phyloP scores from a whole-genome alignment of 2,329 filamentous ascomycete species.

The Aspergillus sp. region DNA sequence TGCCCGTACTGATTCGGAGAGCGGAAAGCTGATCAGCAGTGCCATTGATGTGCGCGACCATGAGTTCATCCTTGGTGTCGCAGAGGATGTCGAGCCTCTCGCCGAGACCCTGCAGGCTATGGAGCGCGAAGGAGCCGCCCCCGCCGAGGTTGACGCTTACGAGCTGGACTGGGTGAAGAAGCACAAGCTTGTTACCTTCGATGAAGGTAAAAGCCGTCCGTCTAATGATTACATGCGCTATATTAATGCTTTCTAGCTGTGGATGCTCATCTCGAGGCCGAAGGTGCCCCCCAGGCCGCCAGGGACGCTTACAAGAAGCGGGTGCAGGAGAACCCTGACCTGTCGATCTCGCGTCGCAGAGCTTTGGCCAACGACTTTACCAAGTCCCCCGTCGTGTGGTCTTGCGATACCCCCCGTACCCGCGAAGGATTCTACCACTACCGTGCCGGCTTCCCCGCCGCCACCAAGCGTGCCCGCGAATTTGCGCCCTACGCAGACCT shows the following conservation, averaged over 20 bases:
- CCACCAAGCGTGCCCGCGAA: slow-evolving; percentile 88
- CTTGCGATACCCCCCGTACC: slow-evolving; percentile 88
- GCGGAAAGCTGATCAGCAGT: slow-evolving; percentile 83
- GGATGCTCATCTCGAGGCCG: slow-evolving; percentile 66
- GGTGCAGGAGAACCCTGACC: slow-evolving; percentile 64
- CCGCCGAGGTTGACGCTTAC: slow-evolving; percentile 78
- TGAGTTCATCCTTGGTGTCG: slow-evolving; percentile 89
- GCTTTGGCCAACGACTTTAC: slow-evolving; percentile 67
- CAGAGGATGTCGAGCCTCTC: slow-evolving; percentile 74
- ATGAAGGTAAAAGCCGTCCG: slow-evolving; percentile 59
- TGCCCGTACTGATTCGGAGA: slow-evolving; percentile 92
- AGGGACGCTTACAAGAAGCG: slow-evolving; percentile 67
- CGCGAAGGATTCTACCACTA: slow-evolving; percentile 67
- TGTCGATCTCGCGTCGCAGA: slow-evolving; percentile 76
- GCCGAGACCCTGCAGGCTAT: slow-evolving; percentile 87
- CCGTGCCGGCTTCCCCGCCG: slow-evolving; percentile 73
- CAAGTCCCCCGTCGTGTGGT: slow-evolving; percentile 72
- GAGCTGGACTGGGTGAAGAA: slow-evolving; percentile 86
- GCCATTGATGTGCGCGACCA: slow-evolving; percentile 93
- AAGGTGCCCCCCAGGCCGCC: slow-evolving; percentile 62
- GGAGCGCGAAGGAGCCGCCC: slow-evolving; percentile 75
- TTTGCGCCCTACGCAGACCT: slow-evolving; percentile 93
- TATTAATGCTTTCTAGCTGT: slow-evolving; percentile 55
- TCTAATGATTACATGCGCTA: neutral
- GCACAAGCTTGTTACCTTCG: slow-evolving; percentile 83